Conservation (phyloP, 2,329 filamentous ascomycete genomes). For the Teratosphaeria gauchensis region DNA sequence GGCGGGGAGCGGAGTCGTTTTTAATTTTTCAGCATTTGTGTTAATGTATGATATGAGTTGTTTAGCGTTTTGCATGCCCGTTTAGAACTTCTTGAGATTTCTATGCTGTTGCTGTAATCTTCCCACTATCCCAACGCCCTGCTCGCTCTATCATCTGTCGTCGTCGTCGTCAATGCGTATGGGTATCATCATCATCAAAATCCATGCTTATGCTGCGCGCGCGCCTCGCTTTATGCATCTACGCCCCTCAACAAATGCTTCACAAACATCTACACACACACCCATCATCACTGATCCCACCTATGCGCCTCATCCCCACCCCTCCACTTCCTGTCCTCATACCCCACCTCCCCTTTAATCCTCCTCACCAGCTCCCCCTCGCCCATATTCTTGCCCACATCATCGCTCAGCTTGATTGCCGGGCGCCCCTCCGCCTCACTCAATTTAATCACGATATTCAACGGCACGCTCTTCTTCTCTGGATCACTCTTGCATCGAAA, state of each 20-base stretch:
- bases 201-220: background rate
- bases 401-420: conserved; percentile 84
- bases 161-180: background rate
- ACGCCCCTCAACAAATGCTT: too few relatives aligned
- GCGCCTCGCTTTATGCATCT: too few relatives aligned
- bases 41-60: too few relatives aligned
- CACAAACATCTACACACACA: too few relatives aligned
- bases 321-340: conserved; percentile 74
- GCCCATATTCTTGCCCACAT: conserved; percentile 89
- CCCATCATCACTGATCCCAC: conserved; percentile 52
- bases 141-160: too few relatives aligned
- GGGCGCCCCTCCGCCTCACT: conserved; percentile 70
- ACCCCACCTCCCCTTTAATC: conserved; percentile 79
- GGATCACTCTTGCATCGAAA: conserved; percentile 50
- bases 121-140: too few relatives aligned
- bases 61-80: too few relatives aligned
- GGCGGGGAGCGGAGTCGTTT: background rate
- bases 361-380: conserved; percentile 66
- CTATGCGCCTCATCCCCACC: conserved; percentile 73
- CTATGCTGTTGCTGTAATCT: too few relatives aligned
- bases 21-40: too few relatives aligned
- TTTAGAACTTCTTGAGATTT: too few relatives aligned
- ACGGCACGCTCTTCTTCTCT: conserved; percentile 72
- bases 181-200: background rate
- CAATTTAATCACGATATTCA: conserved; percentile 98